Percentiles rank a stretch among this genome's conserved stretches.
Conservation (phyloP, 2,329 filamentous ascomycete genomes). For the Fusarium graminum region DNA sequence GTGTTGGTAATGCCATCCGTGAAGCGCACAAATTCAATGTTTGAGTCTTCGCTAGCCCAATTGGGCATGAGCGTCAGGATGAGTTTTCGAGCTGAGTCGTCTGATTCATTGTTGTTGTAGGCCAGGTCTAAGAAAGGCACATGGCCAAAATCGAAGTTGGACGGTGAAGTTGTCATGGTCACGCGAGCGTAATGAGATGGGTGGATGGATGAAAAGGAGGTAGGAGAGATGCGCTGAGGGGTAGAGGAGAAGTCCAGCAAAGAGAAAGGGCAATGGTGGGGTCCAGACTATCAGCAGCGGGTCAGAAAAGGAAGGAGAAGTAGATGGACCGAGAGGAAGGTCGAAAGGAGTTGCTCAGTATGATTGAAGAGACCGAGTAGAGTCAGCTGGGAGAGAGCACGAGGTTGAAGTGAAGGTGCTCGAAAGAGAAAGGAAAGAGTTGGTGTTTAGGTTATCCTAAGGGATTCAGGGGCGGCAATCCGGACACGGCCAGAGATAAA, state of each 20-base stretch:
- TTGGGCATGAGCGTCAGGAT: constrained; percentile 84
- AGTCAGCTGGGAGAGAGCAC: constrained; percentile 2
- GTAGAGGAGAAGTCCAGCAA: constrained; percentile 19
- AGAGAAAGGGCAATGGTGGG: constrained; percentile 17
- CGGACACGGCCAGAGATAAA: constrained; percentile 34
- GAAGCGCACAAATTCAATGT: constrained; percentile 88
- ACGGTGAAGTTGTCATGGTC: constrained; percentile 54
- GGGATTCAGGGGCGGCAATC: constrained; percentile 42
- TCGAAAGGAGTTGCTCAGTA: constrained; percentile 3
- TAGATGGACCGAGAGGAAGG: constrained; percentile 4
- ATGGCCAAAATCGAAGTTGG: constrained; percentile 56
- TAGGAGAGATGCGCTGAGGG: constrained; percentile 19
- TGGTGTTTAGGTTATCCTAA: constrained; percentile 34
- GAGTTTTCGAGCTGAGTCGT: constrained; percentile 82
- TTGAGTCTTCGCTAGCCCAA: constrained; percentile 80
- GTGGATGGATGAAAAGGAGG: constrained; percentile 20
- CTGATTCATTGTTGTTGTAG: constrained; percentile 82
- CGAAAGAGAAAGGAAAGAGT: not conserved
- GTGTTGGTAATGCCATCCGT: constrained; percentile 99
- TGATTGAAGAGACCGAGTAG: constrained; percentile 14
- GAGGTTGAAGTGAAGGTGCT: constrained; percentile 4
- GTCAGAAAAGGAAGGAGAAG: constrained; percentile 19
- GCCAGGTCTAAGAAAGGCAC: constrained; percentile 77
- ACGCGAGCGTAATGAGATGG: constrained; percentile 28
- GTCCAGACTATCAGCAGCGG: constrained; percentile 17